Evolutionary conservation across 1,284 basidiomycete genomes (phyloP), one percentile per base, ranked within the genome.

Genomic region (Malassezia pachydermatis): DNA sequence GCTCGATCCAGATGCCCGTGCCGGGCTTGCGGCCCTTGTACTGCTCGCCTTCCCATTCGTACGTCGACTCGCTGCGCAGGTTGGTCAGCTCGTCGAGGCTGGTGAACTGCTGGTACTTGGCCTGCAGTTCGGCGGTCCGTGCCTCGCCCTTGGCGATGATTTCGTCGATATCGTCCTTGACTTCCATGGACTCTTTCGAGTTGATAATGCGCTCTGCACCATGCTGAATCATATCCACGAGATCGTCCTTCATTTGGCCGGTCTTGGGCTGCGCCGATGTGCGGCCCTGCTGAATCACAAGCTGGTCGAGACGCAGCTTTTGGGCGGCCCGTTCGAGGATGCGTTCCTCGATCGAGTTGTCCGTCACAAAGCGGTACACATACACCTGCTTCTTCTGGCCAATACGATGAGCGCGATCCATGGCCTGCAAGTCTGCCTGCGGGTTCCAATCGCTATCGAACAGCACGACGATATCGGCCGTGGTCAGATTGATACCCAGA

Each of bases 401-500:
- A 57, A 98, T 96, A 61, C 92, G 86, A 75, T 98, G 92, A 0
- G 92, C 92, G 58, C 92, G 86, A 72, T 98, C 92, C 94, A 98
- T 96, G 5, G 94, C 94, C 73, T 98, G 94, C 48, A 98, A 73
- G 76, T 99, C 94, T 4, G 92, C 92, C 75, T 99, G 92, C 1
- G 94, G 92, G 73, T 98, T 98, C 92, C 92, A 98, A 73, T 98
- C 94, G 57, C 84, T 86, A 70, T 99, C 94, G 61, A 96, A 98
- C n/a, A 98, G 76, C 0, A 99, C 83, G 38, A 99, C 92, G 46
- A 95, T 79, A 73, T 98, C 94, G 10, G 92, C 94, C 0, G 84
- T 82, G 4, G 90, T 94, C 60, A 99, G 74, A 73, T 98, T 98
- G 76, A 99, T 98, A 55, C 94, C 94, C 39, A 98, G 76, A 45